phyloP scores from a whole-genome alignment of 75 land plant species.

The Gnetum montanum region DNA sequence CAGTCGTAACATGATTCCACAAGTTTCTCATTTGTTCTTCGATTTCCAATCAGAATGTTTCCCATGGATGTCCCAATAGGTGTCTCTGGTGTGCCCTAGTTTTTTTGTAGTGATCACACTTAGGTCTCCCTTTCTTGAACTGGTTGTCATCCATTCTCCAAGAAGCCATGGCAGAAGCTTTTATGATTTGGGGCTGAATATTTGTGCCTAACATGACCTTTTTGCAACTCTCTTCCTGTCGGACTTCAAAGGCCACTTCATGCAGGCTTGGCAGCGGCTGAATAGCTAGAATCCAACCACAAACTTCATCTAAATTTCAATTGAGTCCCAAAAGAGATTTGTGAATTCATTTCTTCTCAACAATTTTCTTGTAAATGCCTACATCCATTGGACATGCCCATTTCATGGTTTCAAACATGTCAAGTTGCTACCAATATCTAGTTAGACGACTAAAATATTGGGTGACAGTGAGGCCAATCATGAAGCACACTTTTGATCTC shows the following conservation, averaged over 20 bases:
- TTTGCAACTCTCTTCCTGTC: too few relatives aligned
- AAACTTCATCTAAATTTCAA: not conserved
- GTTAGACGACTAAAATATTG: not conserved
- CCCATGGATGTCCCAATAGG: not conserved
- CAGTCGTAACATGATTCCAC: too few relatives aligned
- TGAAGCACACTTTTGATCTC: not conserved
- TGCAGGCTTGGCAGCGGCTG: not conserved
- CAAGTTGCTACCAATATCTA: too few relatives aligned
- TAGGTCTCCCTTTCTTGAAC: not conserved
- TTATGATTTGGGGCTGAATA: too few relatives aligned
- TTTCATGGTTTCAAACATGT: too few relatives aligned
- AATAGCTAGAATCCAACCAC: not conserved
- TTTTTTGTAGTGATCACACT: not conserved
- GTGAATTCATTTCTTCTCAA: not conserved
- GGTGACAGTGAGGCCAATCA: not conserved
- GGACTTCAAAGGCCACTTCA: not conserved
- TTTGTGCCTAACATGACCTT: too few relatives aligned
- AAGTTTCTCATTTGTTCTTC: too few relatives aligned
- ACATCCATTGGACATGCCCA: too few relatives aligned
- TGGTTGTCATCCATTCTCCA: too few relatives aligned
- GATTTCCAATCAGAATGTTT: too few relatives aligned
- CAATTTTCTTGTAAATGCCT: not conserved
- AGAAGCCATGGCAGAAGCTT: too few relatives aligned
- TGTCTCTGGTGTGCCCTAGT: not conserved
- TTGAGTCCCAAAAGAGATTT: not conserved